A percentile compares a stretch with the other conserved stretches of the same genome.
Evolutionary conservation across 805 yeast species (phyloP).

Genomic region (Ogataea saltuana): DNA sequence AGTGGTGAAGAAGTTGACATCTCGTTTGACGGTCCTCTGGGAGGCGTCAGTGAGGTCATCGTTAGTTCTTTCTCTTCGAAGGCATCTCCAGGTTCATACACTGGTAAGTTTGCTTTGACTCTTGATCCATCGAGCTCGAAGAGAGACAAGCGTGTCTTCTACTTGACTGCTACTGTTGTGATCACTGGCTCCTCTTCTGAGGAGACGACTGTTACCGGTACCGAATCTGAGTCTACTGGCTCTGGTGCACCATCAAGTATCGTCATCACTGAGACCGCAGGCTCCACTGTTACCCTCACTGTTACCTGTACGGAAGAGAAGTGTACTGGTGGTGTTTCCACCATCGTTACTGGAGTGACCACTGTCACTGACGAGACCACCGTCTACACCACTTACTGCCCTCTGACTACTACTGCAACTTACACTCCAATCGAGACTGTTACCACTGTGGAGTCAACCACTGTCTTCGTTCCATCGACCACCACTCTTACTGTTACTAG

Average conservation of each 20-base stretch:
- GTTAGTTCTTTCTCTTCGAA: slow-evolving; percentile 22
- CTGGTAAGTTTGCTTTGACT: slow-evolving; percentile 25
- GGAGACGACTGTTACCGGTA: slow-evolving; percentile 8
- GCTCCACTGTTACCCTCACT: slow-evolving; percentile 21
- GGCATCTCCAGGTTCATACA: slow-evolving; percentile 21
- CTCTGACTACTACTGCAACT: slow-evolving; percentile 27
- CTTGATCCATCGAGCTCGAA: slow-evolving; percentile 20
- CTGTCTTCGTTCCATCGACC: slow-evolving; percentile 16
- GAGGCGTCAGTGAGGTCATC: slow-evolving; percentile 12
- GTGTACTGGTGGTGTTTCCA: slow-evolving; percentile 24
- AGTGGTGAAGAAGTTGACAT: slow-evolving; percentile 19
- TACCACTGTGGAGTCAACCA: slow-evolving; percentile 13
- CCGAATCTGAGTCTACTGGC: slow-evolving; percentile 8
- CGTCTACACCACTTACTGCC: slow-evolving; percentile 39
- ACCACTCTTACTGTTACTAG: slow-evolving; percentile 24
- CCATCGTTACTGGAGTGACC: slow-evolving; percentile 31
- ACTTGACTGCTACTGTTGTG: slow-evolving; percentile 25
- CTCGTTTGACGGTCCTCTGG: slow-evolving; percentile 11
- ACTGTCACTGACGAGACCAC: slow-evolving; percentile 28
- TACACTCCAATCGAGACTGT: slow-evolving; percentile 21
- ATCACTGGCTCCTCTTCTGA: slow-evolving; percentile 13
- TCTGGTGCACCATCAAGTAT: slow-evolving; percentile 13
- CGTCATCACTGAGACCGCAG: slow-evolving; percentile 21
- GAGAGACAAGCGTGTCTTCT: slow-evolving; percentile 29
- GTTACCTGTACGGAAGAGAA: slow-evolving; percentile 27